phyloP scores from a whole-genome alignment of 148 eudicot genomes.

The Chenopodium suecicum region DNA sequence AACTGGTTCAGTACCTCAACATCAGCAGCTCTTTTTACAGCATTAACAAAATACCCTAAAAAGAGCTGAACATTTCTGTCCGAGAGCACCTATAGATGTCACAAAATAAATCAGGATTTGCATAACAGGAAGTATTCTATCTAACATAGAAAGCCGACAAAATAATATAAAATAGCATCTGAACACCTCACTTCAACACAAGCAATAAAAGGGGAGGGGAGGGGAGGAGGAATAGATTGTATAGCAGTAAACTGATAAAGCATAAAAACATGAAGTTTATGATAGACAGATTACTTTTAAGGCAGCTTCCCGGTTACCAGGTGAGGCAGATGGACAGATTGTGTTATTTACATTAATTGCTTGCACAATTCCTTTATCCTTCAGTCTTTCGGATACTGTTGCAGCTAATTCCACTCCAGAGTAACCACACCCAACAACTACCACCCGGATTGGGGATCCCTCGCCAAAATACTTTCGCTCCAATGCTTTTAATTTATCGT shows the following conservation, averaged over 20 bases:
- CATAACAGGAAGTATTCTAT: neutral
- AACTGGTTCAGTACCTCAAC: slow-evolving; percentile 18
- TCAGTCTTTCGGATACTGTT: slow-evolving; percentile 83
- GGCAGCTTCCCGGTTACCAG: slow-evolving; percentile 90
- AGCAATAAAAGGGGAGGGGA: neutral
- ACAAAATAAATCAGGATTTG: slow-evolving; percentile 10
- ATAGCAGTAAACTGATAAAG: neutral
- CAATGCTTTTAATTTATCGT: slow-evolving; percentile 55
- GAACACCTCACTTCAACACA: neutral
- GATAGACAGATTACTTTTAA: slow-evolving; percentile 48
- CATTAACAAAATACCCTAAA: slow-evolving; percentile 73
- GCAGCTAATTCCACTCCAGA: slow-evolving; percentile 96
- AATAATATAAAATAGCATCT: neutral
- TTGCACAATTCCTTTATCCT: slow-evolving; percentile 75
- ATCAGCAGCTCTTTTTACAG: slow-evolving; percentile 39
- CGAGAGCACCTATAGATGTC: slow-evolving; percentile 64
- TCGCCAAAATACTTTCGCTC: slow-evolving; percentile 73
- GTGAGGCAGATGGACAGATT: slow-evolving; percentile 80
- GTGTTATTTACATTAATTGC: slow-evolving; percentile 65
- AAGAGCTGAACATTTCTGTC: slow-evolving; percentile 78
- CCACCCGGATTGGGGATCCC: slow-evolving; percentile 58
- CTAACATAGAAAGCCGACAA: slow-evolving; percentile 12
- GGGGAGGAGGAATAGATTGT: neutral
- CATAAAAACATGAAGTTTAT: neutral
- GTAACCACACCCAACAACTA: slow-evolving; percentile 97